These are phyloP conservation scores for Geranium rotundifolium DNA, from an alignment of 345 rosid species.

Conservation along the genomic window DNA sequence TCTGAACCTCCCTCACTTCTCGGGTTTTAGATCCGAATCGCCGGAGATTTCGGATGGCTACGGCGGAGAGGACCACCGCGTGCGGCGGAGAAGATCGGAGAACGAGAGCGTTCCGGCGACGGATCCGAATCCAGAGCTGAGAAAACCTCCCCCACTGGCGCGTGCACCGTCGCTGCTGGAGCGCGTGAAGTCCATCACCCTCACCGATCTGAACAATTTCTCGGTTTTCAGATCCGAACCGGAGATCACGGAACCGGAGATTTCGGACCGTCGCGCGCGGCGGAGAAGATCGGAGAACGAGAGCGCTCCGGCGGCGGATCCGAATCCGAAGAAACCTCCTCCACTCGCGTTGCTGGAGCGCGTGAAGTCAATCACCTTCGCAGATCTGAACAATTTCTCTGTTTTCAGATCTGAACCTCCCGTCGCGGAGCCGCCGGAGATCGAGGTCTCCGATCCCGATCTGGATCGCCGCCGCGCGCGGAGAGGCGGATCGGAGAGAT, in stretches of 20 bases:
- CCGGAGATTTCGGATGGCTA: too few relatives aligned
- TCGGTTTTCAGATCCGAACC: constrained; percentile 26
- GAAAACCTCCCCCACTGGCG: constrained; percentile 11
- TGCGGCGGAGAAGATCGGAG: too few relatives aligned
- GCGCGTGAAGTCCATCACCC: constrained; percentile 50
- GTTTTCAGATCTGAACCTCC: neutral
- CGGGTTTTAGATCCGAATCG: too few relatives aligned
- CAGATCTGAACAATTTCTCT: too few relatives aligned
- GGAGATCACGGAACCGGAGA: constrained; percentile 9
- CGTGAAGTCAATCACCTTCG: too few relatives aligned
- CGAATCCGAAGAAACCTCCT: too few relatives aligned
- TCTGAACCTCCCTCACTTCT: too few relatives aligned
- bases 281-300: too few relatives aligned
- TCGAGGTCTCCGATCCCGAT: neutral
- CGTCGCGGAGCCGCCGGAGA: too few relatives aligned
- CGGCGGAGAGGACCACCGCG: too few relatives aligned
- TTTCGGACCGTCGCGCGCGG: neutral
- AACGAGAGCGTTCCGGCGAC: constrained; percentile 3
- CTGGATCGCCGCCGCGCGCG: constrained; percentile 12
- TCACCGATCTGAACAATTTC: constrained; percentile 2
- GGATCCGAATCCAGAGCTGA: neutral
- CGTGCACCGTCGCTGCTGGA: constrained; percentile 50
- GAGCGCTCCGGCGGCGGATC: too few relatives aligned
- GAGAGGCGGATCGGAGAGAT: constrained; percentile 33
- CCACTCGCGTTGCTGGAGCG: too few relatives aligned